Percentiles rank a stretch among this genome's conserved stretches.
Conservation (phyloP, 495 filamentous ascomycete species). For the Aspergillus steynii region DNA sequence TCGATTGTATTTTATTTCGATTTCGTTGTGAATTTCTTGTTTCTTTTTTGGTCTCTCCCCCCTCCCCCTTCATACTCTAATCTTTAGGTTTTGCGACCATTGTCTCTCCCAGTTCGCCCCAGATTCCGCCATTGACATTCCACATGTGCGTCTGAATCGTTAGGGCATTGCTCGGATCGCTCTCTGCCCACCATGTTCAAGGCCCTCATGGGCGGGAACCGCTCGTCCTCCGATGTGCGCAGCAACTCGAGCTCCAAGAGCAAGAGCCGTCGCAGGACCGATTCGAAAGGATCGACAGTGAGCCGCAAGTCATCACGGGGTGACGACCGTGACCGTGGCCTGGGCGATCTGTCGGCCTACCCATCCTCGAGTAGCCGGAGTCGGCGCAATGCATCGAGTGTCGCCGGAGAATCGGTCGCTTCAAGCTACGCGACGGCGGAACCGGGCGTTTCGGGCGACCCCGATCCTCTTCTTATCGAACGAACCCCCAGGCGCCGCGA, state of each 20-base stretch:
- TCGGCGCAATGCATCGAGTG: constrained; percentile 37
- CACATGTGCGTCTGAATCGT: constrained; percentile 36
- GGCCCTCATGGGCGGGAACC: constrained; percentile 46
- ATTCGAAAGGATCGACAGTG: constrained; percentile 37
- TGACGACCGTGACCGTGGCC: constrained; percentile 55
- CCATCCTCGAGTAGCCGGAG: constrained; percentile 39
- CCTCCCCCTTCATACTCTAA: not conserved
- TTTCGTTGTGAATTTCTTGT: too few species aligned
- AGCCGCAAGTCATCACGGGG: constrained; percentile 53
- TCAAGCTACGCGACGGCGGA: constrained; percentile 57
- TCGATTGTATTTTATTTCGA: not conserved
- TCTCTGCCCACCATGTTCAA: constrained; percentile 48
- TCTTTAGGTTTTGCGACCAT: not conserved
- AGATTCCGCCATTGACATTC: constrained; percentile 17
- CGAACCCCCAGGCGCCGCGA: constrained; percentile 35
- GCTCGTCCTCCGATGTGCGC: constrained; percentile 40
- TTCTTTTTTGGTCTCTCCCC: too few species aligned
- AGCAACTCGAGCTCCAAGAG: constrained; percentile 37
- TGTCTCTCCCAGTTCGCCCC: not conserved
- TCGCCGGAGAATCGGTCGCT: constrained; percentile 48
- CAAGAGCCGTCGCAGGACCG: constrained; percentile 34
- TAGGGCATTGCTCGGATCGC: constrained; percentile 18
- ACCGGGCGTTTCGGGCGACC: constrained; percentile 31
- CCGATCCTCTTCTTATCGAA: constrained; percentile 33
- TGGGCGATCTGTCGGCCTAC: constrained; percentile 42